phyloP scores from a whole-genome alignment of 768 basidiomycete species.

The Leccinum uliginosum region DNA sequence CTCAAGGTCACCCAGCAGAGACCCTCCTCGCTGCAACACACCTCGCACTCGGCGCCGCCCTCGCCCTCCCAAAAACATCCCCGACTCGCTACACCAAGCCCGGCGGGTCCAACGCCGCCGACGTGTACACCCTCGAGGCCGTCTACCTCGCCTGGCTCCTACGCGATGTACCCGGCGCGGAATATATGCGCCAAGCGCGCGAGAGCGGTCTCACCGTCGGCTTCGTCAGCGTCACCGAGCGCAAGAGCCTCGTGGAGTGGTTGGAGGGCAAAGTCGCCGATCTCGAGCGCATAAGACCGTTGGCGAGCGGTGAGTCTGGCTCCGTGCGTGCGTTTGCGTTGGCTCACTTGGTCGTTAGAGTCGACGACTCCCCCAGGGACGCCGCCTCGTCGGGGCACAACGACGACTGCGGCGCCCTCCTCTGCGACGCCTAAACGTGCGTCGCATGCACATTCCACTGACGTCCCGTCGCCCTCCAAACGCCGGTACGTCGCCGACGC shows the following conservation, averaged over 20 bases:
- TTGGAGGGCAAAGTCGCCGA: slow-evolving; percentile 51
- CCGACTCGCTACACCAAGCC: slow-evolving; percentile 78
- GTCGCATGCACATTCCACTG: slow-evolving; percentile 21
- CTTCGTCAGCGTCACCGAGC: slow-evolving; percentile 83
- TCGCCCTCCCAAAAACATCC: slow-evolving; percentile 63
- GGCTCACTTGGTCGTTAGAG: slow-evolving; percentile 25
- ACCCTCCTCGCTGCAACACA: slow-evolving; percentile 59
- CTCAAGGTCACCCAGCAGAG: slow-evolving; percentile 33
- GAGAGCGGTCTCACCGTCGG: slow-evolving; percentile 69
- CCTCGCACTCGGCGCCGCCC: slow-evolving; percentile 50
- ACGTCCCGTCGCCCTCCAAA: slow-evolving; percentile 50
- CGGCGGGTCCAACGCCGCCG: slow-evolving; percentile 36
- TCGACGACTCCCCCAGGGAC: slow-evolving; percentile 62
- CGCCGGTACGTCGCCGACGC: slow-evolving; percentile 74
- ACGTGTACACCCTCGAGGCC: slow-evolving; percentile 77
- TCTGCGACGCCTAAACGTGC: slow-evolving; percentile 19
- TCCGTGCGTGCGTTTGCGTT: not conserved
- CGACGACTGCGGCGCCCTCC: not conserved
- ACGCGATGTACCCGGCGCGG: slow-evolving; percentile 67
- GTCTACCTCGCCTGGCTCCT: slow-evolving; percentile 83
- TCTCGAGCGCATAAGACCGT: slow-evolving; percentile 24
- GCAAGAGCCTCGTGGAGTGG: slow-evolving; percentile 85
- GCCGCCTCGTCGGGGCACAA: slow-evolving; percentile 37
- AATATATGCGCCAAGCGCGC: slow-evolving; percentile 85
- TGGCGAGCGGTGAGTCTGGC: slow-evolving; percentile 17